phyloP scores from a whole-genome alignment of 805 yeast species.

The Pichia nanzhaoensis region DNA sequence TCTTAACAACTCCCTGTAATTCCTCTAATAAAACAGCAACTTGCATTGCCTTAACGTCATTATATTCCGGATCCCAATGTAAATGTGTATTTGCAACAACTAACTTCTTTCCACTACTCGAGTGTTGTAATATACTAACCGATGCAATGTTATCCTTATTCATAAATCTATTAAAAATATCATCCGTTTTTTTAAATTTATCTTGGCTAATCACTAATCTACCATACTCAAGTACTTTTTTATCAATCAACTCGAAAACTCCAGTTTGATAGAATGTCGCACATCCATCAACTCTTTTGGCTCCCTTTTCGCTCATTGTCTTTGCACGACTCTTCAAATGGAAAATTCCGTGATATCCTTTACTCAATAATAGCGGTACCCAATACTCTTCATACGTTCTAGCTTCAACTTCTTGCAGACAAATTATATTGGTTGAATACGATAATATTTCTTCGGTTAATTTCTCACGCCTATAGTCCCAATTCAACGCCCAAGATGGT shows the following conservation, averaged over 20 bases:
- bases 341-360: constrained; percentile 77
- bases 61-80: constrained; percentile 97
- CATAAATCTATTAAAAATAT: constrained; percentile 92
- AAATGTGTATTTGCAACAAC: constrained; percentile 86
- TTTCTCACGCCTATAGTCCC: constrained; percentile 82
- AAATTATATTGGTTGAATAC: constrained; percentile 67
- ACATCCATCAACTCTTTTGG: constrained; percentile 95
- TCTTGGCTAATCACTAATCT: constrained; percentile 73
- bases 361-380: constrained; percentile 62
- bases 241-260: constrained; percentile 64
- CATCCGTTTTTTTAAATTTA: constrained; percentile 87
- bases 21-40: constrained; percentile 89
- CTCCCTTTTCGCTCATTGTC: constrained; percentile 75
- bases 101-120: constrained; percentile 61
- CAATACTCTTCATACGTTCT: constrained; percentile 81
- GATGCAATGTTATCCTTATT: constrained; percentile 91
- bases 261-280: constrained; percentile 78
- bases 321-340: constrained; percentile 87
- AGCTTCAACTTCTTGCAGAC: constrained; percentile 94
- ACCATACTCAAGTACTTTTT: constrained; percentile 76
- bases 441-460: constrained; percentile 66
- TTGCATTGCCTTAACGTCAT: constrained; percentile 94
- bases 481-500: constrained; percentile 93
- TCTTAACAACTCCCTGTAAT: constrained; percentile 57
- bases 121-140: constrained; percentile 66